Evolutionary conservation across 768 basidiomycete genomes (phyloP).

Genomic region (Rhodotorula paludigena): DNA sequence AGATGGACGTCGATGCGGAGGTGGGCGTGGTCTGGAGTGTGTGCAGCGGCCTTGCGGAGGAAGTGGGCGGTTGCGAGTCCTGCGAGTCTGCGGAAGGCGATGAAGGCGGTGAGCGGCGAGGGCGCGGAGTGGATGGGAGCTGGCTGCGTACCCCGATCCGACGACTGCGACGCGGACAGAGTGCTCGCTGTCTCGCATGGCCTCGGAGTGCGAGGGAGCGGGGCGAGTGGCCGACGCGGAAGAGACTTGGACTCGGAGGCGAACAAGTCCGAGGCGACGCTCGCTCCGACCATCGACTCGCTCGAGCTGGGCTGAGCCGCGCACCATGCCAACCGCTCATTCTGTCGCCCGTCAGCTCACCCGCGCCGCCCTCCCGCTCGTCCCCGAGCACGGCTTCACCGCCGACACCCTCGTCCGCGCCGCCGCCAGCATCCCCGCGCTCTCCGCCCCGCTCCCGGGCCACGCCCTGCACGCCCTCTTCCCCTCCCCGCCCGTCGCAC

Average conservation of each 20-base stretch:
- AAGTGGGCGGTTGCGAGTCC: conserved; percentile 66
- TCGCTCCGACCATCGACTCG: too few relatives aligned
- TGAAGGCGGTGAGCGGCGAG: neutral
- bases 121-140: neutral
- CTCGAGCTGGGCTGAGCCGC: too few relatives aligned
- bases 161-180: conserved; percentile 62
- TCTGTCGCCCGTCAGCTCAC: conserved; percentile 9
- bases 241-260: neutral
- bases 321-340: neutral
- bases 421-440: neutral
- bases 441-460: neutral
- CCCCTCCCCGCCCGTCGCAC: conserved; percentile 20
- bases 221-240: too few relatives aligned
- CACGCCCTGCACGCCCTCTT: conserved; percentile 28
- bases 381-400: conserved; percentile 11
- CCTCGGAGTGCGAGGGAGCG: too few relatives aligned
- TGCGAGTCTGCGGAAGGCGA: conserved; percentile 52
- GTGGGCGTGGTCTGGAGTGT: conserved; percentile 43
- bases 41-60: conserved; percentile 46
- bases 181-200: too few relatives aligned
- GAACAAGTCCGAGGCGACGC: too few relatives aligned
- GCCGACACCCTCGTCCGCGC: conserved; percentile 18
- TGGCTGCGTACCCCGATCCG: conserved; percentile 54
- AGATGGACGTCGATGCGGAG: conserved; percentile 64
- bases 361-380: conserved; percentile 26